Base-by-base conservation (phyloP, 2,329 filamentous ascomycete species). In the Penicillium sp. region DNA sequence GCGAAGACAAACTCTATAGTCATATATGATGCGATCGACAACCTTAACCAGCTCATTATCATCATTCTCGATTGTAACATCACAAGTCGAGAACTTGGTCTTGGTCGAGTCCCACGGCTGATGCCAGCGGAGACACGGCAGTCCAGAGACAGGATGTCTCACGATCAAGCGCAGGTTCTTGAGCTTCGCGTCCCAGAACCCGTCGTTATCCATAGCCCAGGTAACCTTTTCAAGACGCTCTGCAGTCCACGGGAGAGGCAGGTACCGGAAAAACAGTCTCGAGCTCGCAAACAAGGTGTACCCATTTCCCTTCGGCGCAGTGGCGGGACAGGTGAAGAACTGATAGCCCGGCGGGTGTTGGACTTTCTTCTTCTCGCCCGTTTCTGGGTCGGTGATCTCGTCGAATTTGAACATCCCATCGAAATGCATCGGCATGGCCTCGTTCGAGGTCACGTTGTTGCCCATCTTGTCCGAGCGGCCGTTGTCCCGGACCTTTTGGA, bases 351-450 rank as follows among this genome's bases (percentile, higher is more conserved):
- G 76, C 3, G 75, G 72, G 4, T 59, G 66, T 0, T 76, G 70
- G 2, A 74, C 60, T 0, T 67, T 54, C n/a, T 64, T 64, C n/a
- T 69, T 70, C 6, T 69, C 67, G 0, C 72, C 75, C 1, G 69
- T 62, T 7, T 33, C 61, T 2, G 67, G 64, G 2, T 72, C 64
- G 0, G 49, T 61, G 19, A 68, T 59, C 45, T 74, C 74, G 9
- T 69, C 67, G 0, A 76, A 75, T 57, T 79, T 80, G 67, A 80
- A 81, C 26, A 80, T 63, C 0, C 78, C 78, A 43, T 81, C 78
- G 33, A 73, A 81, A 54, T 81, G 78, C 61, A 78, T 78, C 0
- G 78, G 77, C 77, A 80, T 79, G 53, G 74, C 73, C 51, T 79
- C 77, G 2, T 72, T 69, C 0, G 75, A 77, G 2, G 78, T 67